phyloP scores from a whole-genome alignment of 305 asterid species.

The Solanum hybrid region DNA sequence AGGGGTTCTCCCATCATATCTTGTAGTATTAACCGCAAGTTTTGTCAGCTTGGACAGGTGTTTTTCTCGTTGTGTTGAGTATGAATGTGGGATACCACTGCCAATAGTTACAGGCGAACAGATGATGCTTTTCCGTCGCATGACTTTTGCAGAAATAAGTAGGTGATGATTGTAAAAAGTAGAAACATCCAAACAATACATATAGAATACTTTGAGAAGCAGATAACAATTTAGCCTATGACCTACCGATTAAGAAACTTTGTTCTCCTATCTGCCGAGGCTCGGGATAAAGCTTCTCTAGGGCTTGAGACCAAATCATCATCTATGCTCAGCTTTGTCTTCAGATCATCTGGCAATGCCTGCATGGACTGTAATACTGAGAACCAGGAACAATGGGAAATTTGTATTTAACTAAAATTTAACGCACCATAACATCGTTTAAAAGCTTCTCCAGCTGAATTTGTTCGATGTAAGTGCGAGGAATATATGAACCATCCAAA shows the following conservation, averaged over 20 bases:
- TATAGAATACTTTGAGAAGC: neutral
- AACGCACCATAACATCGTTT: conserved; percentile 80
- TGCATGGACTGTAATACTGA: conserved; percentile 15
- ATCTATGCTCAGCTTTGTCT: conserved; percentile 90
- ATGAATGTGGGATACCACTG: conserved; percentile 78
- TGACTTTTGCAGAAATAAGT: conserved; percentile 6
- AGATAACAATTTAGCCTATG: neutral
- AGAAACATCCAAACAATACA: neutral
- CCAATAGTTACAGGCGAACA: conserved; percentile 3
- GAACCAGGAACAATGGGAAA: conserved; percentile 13
- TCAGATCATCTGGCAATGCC: conserved; percentile 93
- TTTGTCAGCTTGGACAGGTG: conserved; percentile 63
- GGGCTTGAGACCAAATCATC: conserved; percentile 79
- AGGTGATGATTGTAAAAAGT: neutral
- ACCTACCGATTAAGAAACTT: conserved; percentile 81
- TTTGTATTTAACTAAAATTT: neutral
- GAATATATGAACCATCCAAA: conserved; percentile 79
- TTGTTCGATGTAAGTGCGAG: conserved; percentile 94
- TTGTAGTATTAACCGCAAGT: conserved; percentile 69
- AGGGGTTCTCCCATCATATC: conserved; percentile 74
- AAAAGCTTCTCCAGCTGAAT: conserved; percentile 93
- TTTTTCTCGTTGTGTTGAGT: conserved; percentile 69
- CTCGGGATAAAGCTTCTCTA: conserved; percentile 93
- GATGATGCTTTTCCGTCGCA: conserved; percentile 6
- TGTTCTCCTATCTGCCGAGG: conserved; percentile 87